Evolutionary conservation across 495 filamentous ascomycete genomes (phyloP).

Genomic region (Trichoderma erinaceum): DNA sequence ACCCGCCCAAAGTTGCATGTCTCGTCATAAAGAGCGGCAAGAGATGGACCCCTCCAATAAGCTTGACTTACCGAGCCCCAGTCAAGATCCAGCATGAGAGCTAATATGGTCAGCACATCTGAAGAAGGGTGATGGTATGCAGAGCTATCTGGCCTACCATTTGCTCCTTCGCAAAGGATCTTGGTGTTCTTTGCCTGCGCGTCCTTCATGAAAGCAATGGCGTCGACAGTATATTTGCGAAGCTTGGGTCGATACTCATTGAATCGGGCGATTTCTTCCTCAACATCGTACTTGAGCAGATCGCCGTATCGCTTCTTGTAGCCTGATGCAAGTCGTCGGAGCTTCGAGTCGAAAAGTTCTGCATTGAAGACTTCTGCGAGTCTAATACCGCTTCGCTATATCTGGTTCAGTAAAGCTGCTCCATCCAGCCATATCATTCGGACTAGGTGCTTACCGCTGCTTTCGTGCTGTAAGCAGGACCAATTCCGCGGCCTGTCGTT

Average conservation of each 20-base stretch:
- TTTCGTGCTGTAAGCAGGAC: constrained; percentile 79
- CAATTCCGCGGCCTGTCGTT: constrained; percentile 61
- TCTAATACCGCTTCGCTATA: constrained; percentile 58
- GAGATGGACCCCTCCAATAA: not conserved
- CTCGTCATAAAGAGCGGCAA: not conserved
- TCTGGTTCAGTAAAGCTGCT: constrained; percentile 2
- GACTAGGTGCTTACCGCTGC: constrained; percentile 38
- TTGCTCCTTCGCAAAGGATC: not conserved
- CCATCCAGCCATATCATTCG: not conserved
- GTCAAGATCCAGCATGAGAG: not conserved
- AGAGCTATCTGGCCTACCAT: not conserved
- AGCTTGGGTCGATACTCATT: constrained; percentile 62
- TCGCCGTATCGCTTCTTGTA: constrained; percentile 73
- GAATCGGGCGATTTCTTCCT: constrained; percentile 65
- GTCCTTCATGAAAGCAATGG: constrained; percentile 49
- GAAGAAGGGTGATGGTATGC: not conserved
- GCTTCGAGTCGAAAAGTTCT: constrained; percentile 60
- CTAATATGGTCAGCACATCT: not conserved
- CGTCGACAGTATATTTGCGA: constrained; percentile 64
- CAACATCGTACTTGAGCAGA: constrained; percentile 66
- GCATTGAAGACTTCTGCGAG: constrained; percentile 70
- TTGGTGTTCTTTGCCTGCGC: constrained; percentile 47
- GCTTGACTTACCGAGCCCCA: not conserved
- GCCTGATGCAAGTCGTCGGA: constrained; percentile 57
- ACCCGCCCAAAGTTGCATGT: not conserved